Evolutionary conservation across 139 green algal genomes (phyloP), one percentile per base, ranked within the genome.

Genomic region (Chlamydomonas schloesseri): DNA sequence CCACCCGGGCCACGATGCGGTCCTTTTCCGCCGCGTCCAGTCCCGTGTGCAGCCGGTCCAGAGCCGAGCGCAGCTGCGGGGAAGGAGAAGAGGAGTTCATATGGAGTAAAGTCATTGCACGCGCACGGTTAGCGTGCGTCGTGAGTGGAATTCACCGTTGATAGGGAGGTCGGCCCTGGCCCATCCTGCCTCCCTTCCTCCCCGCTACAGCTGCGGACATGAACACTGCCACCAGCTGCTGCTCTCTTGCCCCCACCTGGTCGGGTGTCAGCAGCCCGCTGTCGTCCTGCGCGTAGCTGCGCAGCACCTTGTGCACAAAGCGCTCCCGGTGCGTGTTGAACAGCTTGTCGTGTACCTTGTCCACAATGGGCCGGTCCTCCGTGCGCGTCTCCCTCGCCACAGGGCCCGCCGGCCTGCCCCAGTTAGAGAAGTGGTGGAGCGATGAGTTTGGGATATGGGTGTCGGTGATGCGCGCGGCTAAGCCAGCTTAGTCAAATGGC

Each of bases 301-400:
- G 73, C 42, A 89, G 84, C 84, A 89, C 84, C 67, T 84, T 84
- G 50, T 62, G 74, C 31, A 84, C 37, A 17, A 64, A 89, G 28
- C 36, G 62, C 84, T 88, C 69, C 34, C 34, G 26, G 53, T 50
- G 47, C 23, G 68, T 60, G 14, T 62, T 87, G 53, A 87, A 87
- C 36, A 89, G 57, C 84, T 85, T 89, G 75, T 89, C 84, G 36
- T 85, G 68, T 21, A 89, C 67, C 6, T 42, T 53, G 29, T 42
- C 9, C 0, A 89, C 9, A 1, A 58, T 67, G 53, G 75, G 75
- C 1, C 84, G 68, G 68, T 89, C 84, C 58, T 83, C 64, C 33
- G 53, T 29, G 13, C 69, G 60, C 20, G 55, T 82, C 57, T 79
- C 75, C 14, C 84, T 34, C 18, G 80, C 55, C 10, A 58, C 67